Base-by-base conservation (phyloP, 345 rosid species). In the Cardiospermum halicacabum region DNA sequence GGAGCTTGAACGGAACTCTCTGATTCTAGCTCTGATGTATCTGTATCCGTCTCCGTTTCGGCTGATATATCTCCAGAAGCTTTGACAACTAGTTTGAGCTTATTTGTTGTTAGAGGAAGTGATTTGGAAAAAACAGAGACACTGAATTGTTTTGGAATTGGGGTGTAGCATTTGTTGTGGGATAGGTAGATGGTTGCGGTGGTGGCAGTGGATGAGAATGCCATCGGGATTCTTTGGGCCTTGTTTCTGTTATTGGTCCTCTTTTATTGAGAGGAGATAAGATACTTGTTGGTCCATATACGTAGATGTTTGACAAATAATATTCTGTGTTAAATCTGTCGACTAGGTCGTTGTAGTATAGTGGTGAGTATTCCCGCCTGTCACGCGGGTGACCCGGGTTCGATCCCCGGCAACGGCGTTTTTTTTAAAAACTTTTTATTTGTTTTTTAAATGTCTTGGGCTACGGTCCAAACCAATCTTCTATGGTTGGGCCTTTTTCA, bases 341-440 rank as follows among this genome's bases (percentile, higher is more conserved):
- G 53, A 26, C 4, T 0, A 0, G 0, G 86, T 79, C 82, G 90
- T 82, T 80, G 90, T 85, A 82, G 84, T 82, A 82, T 82, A 77
- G 90, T 85, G 87, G 87, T 82, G 0, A 77, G 82, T 75, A 79
- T 78, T 74, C 77, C 85, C 76, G 86, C 78, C 91, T 83, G 86
- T 83, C 91, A 83, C 85, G 81, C 85, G 85, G 84, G 84, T 25
- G 84, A 79, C 91, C 83, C 85, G 85, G 82, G 87, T 80, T 85
- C 84, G 90, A 81, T 80, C 88, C 86, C 86, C 83, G 85, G 86
- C 86, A 83, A 75, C 84, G 84, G 88, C 82, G 86, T 7, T 47
- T 47, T 47, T 4, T 16, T 16, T 4, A n/a, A n/a, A n/a, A n/a
- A n/a, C n/a, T n/a, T n/a, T n/a, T n/a, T n/a, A n/a, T n/a, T n/a